A percentile compares a stretch with the other conserved stretches of the same genome.
phyloP scores from a whole-genome alignment of 805 yeast genomes.

The Pichia pseudocactophila region DNA sequence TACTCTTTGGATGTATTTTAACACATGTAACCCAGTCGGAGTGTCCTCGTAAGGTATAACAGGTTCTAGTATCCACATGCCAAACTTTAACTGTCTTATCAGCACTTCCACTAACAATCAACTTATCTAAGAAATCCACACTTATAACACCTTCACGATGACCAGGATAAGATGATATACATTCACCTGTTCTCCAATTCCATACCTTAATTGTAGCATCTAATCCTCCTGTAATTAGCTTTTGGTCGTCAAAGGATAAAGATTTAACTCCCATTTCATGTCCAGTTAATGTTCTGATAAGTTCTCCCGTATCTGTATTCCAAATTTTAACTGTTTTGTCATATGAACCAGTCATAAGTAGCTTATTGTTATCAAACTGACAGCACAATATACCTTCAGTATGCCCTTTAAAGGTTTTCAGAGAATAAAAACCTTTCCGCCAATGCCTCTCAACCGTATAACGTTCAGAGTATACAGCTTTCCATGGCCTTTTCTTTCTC shows the following conservation, averaged over 20 bases:
- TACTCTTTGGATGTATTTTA: constrained; percentile 70
- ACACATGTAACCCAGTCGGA: constrained; percentile 88
- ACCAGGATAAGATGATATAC: constrained; percentile 88
- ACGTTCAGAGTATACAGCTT: constrained; percentile 85
- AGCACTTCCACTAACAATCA: constrained; percentile 89
- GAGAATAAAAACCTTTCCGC: constrained; percentile 70
- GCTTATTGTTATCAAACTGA: constrained; percentile 68
- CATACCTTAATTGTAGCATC: constrained; percentile 91
- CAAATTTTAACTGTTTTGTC: constrained; percentile 89
- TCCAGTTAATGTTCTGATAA: constrained; percentile 73
- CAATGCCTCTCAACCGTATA: constrained; percentile 89
- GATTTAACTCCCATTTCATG: constrained; percentile 84
- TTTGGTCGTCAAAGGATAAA: constrained; percentile 77
- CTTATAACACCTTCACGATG: constrained; percentile 80
- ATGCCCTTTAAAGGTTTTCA: constrained; percentile 68
- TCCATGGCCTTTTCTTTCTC: constrained; percentile 77
- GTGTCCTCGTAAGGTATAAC: constrained; percentile 90
- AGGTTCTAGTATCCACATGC: constrained; percentile 91
- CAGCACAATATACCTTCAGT: constrained; percentile 82
- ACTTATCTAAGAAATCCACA: constrained; percentile 70
- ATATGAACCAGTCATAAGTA: constrained; percentile 84
- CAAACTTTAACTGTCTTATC: constrained; percentile 86
- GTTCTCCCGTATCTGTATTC: constrained; percentile 75
- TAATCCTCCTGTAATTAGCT: constrained; percentile 84
- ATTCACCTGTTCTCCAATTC: constrained; percentile 92